These are phyloP conservation scores for Ogataea trehaloabstinens DNA, from an alignment of 805 yeast species.

Conservation along the genomic window DNA sequence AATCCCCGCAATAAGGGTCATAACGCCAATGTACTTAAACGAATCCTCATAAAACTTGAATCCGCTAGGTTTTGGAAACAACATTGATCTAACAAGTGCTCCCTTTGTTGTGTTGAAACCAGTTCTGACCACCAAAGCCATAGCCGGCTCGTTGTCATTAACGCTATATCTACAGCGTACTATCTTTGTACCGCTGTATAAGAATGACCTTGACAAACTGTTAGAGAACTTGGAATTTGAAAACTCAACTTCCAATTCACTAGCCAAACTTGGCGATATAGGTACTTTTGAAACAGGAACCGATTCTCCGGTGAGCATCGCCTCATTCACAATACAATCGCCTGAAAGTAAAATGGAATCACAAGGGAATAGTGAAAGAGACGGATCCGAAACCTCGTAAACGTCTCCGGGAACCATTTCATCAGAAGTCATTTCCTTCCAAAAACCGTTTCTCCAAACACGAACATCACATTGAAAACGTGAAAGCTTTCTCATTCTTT, in stretches of 20 bases:
- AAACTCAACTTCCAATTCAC: conserved; percentile 55
- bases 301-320: conserved; percentile 97
- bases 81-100: conserved; percentile 88
- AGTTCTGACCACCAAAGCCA: conserved; percentile 83
- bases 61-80: conserved; percentile 92
- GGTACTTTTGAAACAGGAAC: conserved; percentile 88
- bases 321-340: conserved; percentile 94
- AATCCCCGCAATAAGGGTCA: conserved; percentile 78
- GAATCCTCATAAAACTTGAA: conserved; percentile 94
- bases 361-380: conserved; percentile 72
- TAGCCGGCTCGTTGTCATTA: conserved; percentile 61
- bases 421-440: conserved; percentile 75
- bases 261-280: conserved; percentile 60
- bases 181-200: conserved; percentile 87
- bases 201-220: conserved; percentile 66
- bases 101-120: conserved; percentile 98
- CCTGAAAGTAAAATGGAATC: conserved; percentile 87
- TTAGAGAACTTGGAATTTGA: conserved; percentile 55
- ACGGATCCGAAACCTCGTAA: conserved; percentile 87
- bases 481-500: conserved; percentile 71
- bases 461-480: conserved; percentile 75
- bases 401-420: conserved; percentile 96
- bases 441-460: conserved; percentile 88
- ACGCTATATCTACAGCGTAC: conserved; percentile 74
- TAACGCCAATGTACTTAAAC: conserved; percentile 92